Conservation (phyloP, 1,284 basidiomycete species). For the Quambalaria eucalypti region DNA sequence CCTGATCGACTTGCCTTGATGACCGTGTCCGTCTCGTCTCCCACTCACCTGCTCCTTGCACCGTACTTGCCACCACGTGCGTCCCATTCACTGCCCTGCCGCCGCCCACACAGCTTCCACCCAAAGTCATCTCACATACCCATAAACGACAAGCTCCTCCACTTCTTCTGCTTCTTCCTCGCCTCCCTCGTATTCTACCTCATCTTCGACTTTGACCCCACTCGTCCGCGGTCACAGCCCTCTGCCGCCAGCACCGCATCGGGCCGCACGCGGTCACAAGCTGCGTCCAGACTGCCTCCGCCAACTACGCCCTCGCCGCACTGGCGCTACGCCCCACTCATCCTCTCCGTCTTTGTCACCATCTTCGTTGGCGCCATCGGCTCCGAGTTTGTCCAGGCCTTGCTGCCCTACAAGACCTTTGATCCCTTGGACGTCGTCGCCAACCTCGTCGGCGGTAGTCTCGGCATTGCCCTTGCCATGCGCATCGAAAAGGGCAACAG, state of each 20-base stretch:
- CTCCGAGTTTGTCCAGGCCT: slow-evolving; percentile 74
- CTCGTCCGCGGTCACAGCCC: too few relatives aligned
- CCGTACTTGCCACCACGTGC: too few relatives aligned
- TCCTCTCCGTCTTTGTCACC: slow-evolving; percentile 56
- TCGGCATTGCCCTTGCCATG: not conserved
- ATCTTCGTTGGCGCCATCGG: slow-evolving; percentile 59
- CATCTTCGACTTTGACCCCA: slow-evolving; percentile 72
- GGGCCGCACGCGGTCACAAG: too few relatives aligned
- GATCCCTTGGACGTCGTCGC: slow-evolving; percentile 68
- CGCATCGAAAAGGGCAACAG: too few relatives aligned
- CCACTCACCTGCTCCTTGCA: too few relatives aligned
- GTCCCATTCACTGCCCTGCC: not conserved
- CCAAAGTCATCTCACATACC: slow-evolving; percentile 51
- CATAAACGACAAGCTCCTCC: slow-evolving; percentile 72
- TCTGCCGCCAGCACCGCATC: too few relatives aligned
- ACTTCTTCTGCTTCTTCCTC: slow-evolving; percentile 68
- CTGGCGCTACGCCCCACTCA: slow-evolving; percentile 67
- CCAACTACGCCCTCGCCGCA: slow-evolving; percentile 30
- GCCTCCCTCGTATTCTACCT: slow-evolving; percentile 73
- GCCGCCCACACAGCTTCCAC: too few relatives aligned
- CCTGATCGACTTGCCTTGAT: too few relatives aligned
- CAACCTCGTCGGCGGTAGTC: slow-evolving; percentile 53
- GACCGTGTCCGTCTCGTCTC: too few relatives aligned
- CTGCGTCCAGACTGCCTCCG: too few relatives aligned
- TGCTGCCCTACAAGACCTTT: slow-evolving; percentile 54